phyloP scores from a whole-genome alignment of 345 rosid species.

The Litchi chinensis region DNA sequence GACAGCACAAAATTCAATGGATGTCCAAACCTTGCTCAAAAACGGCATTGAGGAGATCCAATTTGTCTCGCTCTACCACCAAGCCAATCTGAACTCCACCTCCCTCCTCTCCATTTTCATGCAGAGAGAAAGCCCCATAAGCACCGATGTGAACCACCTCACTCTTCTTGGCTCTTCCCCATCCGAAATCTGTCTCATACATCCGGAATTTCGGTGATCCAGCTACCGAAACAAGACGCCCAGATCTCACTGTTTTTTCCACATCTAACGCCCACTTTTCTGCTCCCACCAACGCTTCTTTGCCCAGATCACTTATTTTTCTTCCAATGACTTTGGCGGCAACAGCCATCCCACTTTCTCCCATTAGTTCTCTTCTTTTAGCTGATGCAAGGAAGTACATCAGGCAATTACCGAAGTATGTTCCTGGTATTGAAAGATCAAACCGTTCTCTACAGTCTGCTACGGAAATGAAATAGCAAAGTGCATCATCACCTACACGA shows the following conservation, averaged over 20 bases:
- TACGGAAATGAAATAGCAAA: constrained; percentile 14
- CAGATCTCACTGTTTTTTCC: constrained; percentile 24
- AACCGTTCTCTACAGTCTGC: constrained; percentile 37
- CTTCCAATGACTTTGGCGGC: constrained; percentile 33
- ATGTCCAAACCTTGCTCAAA: constrained; percentile 4
- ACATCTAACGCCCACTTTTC: constrained; percentile 17
- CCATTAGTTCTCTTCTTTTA: constrained; percentile 35
- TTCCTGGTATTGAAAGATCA: constrained; percentile 29
- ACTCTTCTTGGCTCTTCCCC: constrained; percentile 33
- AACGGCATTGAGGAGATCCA: constrained; percentile 15
- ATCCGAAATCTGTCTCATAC: constrained; percentile 31
- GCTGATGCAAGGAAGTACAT: constrained; percentile 27
- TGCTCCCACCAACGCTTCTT: constrained; percentile 24
- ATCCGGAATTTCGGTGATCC: constrained; percentile 39
- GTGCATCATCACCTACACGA: background rate
- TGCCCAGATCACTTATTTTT: constrained; percentile 22
- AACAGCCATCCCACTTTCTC: constrained; percentile 23
- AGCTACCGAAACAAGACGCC: constrained; percentile 16
- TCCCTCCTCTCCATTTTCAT: constrained; percentile 21
- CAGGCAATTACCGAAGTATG: constrained; percentile 52
- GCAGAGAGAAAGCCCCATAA: constrained; percentile 14
- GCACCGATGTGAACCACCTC: constrained; percentile 24
- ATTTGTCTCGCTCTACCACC: constrained; percentile 15
- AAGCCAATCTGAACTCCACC: constrained; percentile 37
- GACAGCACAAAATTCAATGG: background rate